Evolutionary conservation across 83 land plant genomes (phyloP).

Genomic region (Picea engelmannii): DNA sequence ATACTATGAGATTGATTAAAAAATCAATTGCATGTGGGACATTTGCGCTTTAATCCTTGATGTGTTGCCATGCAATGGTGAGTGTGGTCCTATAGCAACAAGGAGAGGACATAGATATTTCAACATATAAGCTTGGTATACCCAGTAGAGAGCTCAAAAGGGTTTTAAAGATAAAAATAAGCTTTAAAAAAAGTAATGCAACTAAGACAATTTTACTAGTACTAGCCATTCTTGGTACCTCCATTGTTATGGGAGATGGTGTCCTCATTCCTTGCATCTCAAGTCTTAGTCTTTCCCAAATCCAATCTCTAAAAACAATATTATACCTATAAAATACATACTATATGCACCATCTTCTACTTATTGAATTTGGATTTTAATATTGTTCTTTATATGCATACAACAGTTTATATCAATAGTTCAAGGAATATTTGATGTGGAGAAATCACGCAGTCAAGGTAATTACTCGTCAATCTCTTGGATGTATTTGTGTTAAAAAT

Average conservation of each 20-base stretch:
- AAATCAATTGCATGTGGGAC: too few species aligned
- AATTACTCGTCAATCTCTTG: background rate
- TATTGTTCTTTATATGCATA: background rate
- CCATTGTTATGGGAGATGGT: conserved; percentile 29
- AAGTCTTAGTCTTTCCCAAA: conserved; percentile 25
- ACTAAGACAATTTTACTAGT: conserved; percentile 51
- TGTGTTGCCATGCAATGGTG: background rate
- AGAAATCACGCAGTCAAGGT: conserved; percentile 21
- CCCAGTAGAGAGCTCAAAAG: too few species aligned
- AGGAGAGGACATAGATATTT: too few species aligned
- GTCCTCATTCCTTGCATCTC: conserved; percentile 16
- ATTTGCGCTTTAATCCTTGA: too few species aligned
- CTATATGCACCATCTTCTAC: background rate
- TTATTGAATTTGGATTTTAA: background rate
- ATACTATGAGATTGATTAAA: too few species aligned
- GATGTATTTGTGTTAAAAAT: background rate
- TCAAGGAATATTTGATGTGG: conserved; percentile 43
- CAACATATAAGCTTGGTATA: too few species aligned
- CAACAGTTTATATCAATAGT: conserved; percentile 71
- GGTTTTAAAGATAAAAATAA: conserved; percentile 24
- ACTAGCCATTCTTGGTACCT: conserved; percentile 62
- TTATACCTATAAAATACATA: background rate
- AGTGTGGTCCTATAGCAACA: too few species aligned
- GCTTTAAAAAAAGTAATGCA: conserved; percentile 35
- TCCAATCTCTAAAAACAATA: background rate